These are phyloP conservation scores for Copromyces sp. DNA, from an alignment of 495 filamentous ascomycete species.

Conservation along the genomic window DNA sequence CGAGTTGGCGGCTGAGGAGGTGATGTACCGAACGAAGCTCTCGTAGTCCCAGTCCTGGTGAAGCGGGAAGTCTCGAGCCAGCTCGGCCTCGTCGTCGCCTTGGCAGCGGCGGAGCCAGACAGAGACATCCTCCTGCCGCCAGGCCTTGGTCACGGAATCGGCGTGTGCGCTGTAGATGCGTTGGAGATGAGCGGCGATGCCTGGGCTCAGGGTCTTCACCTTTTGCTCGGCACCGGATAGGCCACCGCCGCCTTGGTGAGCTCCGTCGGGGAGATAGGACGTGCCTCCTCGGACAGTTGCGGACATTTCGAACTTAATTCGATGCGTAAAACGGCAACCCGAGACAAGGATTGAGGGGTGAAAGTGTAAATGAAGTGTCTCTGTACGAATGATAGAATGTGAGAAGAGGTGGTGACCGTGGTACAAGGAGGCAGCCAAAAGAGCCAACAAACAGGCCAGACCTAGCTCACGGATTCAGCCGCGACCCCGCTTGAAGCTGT, in stretches of 20 bases:
- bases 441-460: not conserved
- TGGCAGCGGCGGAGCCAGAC: constrained; percentile 30
- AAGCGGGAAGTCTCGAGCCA: constrained; percentile 8
- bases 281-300: not conserved
- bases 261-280: constrained; percentile 12
- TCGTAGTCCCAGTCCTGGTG: constrained; percentile 31
- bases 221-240: constrained; percentile 16
- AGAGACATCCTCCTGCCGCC: constrained; percentile 26
- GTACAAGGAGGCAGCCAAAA: not conserved
- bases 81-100: constrained; percentile 23
- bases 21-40: constrained; percentile 52
- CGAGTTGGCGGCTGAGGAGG: constrained; percentile 40
- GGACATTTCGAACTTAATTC: constrained; percentile 3
- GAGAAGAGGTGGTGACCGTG: not conserved
- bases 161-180: constrained; percentile 28
- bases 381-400: not conserved
- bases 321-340: not conserved
- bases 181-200: constrained; percentile 26
- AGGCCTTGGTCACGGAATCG: constrained; percentile 14
- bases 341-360: not conserved
- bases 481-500: not conserved
- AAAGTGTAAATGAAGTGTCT: not conserved
- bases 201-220: constrained; percentile 21
- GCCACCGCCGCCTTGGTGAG: constrained; percentile 30
- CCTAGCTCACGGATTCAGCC: not conserved